Percentiles rank a stretch among this genome's conserved stretches.
Evolutionary conservation across 2,329 filamentous ascomycete species (phyloP).

Genomic region (Apiospora malaysiana): DNA sequence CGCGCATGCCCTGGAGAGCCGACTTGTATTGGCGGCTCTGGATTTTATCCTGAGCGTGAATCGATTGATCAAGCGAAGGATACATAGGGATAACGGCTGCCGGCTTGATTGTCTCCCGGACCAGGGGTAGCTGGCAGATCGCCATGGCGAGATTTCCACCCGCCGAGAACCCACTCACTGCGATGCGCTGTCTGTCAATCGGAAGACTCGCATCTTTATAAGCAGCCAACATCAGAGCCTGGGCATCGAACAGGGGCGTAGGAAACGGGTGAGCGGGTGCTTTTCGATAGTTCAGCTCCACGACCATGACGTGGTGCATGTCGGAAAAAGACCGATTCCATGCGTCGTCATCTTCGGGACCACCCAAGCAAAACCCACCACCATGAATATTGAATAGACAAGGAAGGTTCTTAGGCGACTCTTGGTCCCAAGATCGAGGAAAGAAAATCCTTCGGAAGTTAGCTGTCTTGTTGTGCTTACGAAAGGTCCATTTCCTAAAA

Average conservation of each 20-base stretch:
- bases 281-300: constrained; percentile 51
- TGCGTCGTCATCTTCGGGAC: constrained; percentile 45
- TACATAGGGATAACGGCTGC: constrained; percentile 43
- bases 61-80: constrained; percentile 49
- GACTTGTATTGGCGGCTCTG: constrained; percentile 45
- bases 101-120: constrained; percentile 41
- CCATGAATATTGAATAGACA: constrained; percentile 52
- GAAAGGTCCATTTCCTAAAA: not conserved
- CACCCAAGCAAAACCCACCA: constrained; percentile 48
- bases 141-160: constrained; percentile 50
- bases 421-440: constrained; percentile 38
- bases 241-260: constrained; percentile 45
- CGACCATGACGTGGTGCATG: constrained; percentile 46
- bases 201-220: constrained; percentile 47
- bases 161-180: constrained; percentile 51
- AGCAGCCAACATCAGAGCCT: constrained; percentile 45
- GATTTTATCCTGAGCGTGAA: constrained; percentile 38
- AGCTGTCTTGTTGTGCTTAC: not conserved
- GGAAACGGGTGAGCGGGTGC: constrained; percentile 49
- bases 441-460: constrained; percentile 40
- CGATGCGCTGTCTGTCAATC: constrained; percentile 46
- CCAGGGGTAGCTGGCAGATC: constrained; percentile 43
- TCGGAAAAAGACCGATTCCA: constrained; percentile 47
- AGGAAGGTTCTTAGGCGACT: constrained; percentile 37
- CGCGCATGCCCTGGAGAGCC: constrained; percentile 36